Evolutionary conservation across 2,329 filamentous ascomycete genomes (phyloP).

Genomic region (Venturia asperata): DNA sequence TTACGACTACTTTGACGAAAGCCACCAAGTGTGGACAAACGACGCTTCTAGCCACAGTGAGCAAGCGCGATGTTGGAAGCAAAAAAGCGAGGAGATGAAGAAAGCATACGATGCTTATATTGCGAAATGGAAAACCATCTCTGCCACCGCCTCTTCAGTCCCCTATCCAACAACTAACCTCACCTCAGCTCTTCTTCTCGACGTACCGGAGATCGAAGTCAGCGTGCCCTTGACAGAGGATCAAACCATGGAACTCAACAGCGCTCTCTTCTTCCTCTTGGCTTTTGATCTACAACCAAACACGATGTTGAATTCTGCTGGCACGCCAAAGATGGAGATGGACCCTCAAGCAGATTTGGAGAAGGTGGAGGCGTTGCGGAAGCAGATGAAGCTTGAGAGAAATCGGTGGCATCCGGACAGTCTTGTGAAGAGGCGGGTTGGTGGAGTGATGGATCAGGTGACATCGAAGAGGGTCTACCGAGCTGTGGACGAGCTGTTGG

Average conservation of each 20-base stretch:
- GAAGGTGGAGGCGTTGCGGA: neutral
- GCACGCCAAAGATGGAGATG: neutral
- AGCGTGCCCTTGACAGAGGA: neutral
- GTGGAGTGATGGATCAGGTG: neutral
- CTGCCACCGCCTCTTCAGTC: neutral
- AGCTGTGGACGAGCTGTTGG: conserved; percentile 9
- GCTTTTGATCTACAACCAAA: conserved; percentile 3
- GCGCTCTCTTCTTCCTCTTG: neutral
- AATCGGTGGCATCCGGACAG: conserved; percentile 14
- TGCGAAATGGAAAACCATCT: conserved; percentile 1
- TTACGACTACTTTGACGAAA: neutral
- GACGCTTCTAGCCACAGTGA: neutral
- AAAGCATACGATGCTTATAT: conserved; percentile 3
- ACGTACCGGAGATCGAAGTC: neutral
- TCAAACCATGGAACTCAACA: conserved; percentile 1
- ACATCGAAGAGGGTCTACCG: conserved; percentile 5
- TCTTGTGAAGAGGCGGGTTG: conserved; percentile 4
- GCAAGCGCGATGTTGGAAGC: neutral
- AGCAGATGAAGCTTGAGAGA: conserved; percentile 14
- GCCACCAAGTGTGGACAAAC: neutral
- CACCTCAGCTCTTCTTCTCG: neutral
- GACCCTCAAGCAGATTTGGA: neutral
- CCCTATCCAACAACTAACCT: neutral
- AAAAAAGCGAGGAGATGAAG: neutral
- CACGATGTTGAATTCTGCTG: neutral